Evolutionary conservation across 805 yeast genomes (phyloP).

Genomic region (Barnettozyma pratensis): DNA sequence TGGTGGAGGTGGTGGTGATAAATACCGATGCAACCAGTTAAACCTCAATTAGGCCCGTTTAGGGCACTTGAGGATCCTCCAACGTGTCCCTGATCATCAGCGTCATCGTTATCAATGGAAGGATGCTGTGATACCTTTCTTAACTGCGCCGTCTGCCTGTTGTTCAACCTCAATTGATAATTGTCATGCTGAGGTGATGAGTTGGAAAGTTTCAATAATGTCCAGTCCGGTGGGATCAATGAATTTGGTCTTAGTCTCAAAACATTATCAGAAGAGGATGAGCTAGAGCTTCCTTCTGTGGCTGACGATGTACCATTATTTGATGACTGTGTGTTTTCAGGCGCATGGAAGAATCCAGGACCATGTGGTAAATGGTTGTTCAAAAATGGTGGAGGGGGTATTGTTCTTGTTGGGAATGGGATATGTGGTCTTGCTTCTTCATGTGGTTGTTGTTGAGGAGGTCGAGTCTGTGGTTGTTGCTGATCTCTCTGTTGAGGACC

Average conservation of each 20-base stretch:
- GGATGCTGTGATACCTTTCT: constrained; percentile 6
- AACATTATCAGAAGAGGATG: background rate
- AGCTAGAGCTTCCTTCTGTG: background rate
- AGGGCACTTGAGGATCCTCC: no score
- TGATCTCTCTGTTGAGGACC: background rate
- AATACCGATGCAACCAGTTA: no score
- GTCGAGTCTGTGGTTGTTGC: constrained; percentile 1
- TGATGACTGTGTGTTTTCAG: background rate
- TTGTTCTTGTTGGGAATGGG: background rate
- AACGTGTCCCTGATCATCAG: no score
- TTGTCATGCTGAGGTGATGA: constrained; percentile 6
- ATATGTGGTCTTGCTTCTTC: background rate
- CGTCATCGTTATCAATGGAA: background rate
- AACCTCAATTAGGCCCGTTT: no score
- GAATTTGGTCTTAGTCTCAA: constrained; percentile 10
- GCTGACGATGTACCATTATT: background rate
- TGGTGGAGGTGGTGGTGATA: no score
- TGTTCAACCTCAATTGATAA: constrained; percentile 12
- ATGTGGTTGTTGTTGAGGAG: background rate
- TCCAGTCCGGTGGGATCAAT: constrained; percentile 25
- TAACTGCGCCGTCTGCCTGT: constrained; percentile 9
- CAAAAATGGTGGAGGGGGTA: background rate
- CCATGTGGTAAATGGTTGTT: constrained; percentile 1
- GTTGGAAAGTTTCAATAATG: constrained; percentile 18
- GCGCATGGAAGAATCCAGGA: constrained; percentile 2